Evolutionary conservation across 2,329 filamentous ascomycete species (phyloP), one percentile per base, ranked within the genome.

Genomic region (Colletotrichum endophyticum): DNA sequence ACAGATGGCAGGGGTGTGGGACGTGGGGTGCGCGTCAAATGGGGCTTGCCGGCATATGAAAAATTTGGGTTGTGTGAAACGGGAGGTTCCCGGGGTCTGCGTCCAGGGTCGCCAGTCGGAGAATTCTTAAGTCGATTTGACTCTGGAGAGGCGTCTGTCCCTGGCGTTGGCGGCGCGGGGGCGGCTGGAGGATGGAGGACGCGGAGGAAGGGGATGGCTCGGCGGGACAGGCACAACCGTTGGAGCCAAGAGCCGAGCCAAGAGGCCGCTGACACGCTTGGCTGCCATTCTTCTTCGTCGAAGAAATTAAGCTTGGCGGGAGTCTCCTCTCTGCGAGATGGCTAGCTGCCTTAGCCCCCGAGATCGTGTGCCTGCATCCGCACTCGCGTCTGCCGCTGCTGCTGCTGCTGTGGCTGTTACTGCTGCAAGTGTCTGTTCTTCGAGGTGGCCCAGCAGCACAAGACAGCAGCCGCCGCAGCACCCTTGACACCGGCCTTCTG

Each of bases 121-220:
- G 59, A 75, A 72, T 72, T 72, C 64, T 69, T 76, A 76, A 77
- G 32, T 76, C 34, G 64, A 68, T 75, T 72, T 72, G 75, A 72
- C 72, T 72, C 64, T 71, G 11, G 56, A 36, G 56, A 76, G 73
- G 64, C 57, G 56, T n/a, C n/a, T 73, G 44, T 57, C 34, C 73
- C 27, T 70, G 28, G 19, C 16, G 59, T 30, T 36, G 34, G 63
- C 39, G 30, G 57, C 57, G 73, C 64, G 73, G 73, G 73, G 73
- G 57, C 66, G 62, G 68, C 66, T 69, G 67, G 36, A 59, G 72
- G 32, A 36, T 75, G 49, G 63, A 56, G 69, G 61, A 61, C 34
- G 63, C 34, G 68, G 61, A 49, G 44, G 39, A 44, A 44, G 39
- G 39, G 44, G 44, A 53, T 22, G 44, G 44, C 44, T 49, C 59